Conservation (phyloP, 106 monocot genomes). For the Cymbidium sinense region DNA sequence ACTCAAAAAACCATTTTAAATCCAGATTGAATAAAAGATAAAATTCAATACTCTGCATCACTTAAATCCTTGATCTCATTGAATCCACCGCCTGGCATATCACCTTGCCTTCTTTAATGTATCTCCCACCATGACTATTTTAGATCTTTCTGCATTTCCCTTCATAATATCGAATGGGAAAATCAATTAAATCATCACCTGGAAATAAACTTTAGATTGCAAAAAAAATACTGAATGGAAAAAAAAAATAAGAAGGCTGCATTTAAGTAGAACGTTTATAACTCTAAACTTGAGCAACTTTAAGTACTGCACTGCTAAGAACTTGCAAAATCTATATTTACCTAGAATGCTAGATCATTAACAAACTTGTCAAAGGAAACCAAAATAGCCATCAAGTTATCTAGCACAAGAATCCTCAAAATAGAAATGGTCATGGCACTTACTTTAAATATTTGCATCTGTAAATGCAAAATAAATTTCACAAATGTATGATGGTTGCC, state of each 20-base stretch:
- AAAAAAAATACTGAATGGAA: background rate
- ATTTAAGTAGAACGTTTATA: background rate
- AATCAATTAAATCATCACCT: background rate
- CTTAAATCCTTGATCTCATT: conserved; percentile 45
- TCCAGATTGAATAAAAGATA: background rate
- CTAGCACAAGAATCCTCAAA: background rate
- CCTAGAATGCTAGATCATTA: background rate
- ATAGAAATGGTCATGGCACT: background rate
- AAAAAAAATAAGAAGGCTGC: background rate
- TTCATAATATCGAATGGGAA: conserved; percentile 17
- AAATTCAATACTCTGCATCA: conserved; percentile 56
- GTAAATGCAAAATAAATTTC: background rate
- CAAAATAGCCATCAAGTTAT: background rate
- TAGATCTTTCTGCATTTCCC: conserved; percentile 91
- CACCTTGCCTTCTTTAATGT: conserved; percentile 64
- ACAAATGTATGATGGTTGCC: background rate
- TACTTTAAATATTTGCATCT: background rate
- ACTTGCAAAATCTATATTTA: background rate
- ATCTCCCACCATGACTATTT: conserved; percentile 93
- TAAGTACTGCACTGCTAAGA: background rate
- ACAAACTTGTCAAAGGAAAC: background rate
- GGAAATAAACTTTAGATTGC: background rate
- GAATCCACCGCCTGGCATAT: conserved; percentile 30
- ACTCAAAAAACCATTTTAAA: background rate
- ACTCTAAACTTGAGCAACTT: background rate